Evolutionary conservation across 1,284 basidiomycete genomes (phyloP), one percentile per base, ranked within the genome.

Genomic region (Athelia psychrophila): DNA sequence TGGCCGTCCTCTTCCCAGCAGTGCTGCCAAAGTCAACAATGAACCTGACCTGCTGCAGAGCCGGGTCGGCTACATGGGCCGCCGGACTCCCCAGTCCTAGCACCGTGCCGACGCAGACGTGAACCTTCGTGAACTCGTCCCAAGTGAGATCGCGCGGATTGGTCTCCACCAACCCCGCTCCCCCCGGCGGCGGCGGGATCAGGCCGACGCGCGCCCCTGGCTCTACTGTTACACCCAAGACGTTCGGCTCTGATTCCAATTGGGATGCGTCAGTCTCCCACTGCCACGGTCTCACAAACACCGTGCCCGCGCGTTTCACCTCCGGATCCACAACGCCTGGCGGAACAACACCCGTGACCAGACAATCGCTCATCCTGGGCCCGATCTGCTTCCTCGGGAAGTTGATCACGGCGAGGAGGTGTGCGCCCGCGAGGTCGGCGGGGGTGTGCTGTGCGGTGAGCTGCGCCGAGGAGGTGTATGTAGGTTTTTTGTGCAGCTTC

Each of bases 291-390:
- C n/a, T n/a, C 6, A 42, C 38, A 42, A 8, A 42, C 16, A 42
- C 38, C 6, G 38, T 42, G 38, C n/a, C n/a, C 38, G 38, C 38
- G 8, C 38, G 6, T 16, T 42, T 42, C 38, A 42, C 38, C 6
- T 42, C 38, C 38, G 38, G 38, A 5, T 42, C 38, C 27, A 30
- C 27, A 42, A 35, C 33, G 33, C 20, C 38, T 22, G n/a, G 9
- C 9, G 38, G 38, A 6, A 42, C 6, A 5, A 42, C 38, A 22
- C 38, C 38, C 16, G 38, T 42, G n/a, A 42, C 38, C 20, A 42
- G 20, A 42, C 38, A 42, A n/a, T 42, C 38, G 38, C 38, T 42
- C 38, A 42, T 42, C 38, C n/a, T 42, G n/a, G 38, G 20, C 38
- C 38, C 38, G n/a, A 42, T 42, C 20, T 42, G 38, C 20, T 42